A percentile compares a stretch with the other conserved stretches of the same genome.
These are phyloP conservation scores for Sisymbrium altissimum DNA, from an alignment of 345 rosid species.

Conservation along the genomic window DNA sequence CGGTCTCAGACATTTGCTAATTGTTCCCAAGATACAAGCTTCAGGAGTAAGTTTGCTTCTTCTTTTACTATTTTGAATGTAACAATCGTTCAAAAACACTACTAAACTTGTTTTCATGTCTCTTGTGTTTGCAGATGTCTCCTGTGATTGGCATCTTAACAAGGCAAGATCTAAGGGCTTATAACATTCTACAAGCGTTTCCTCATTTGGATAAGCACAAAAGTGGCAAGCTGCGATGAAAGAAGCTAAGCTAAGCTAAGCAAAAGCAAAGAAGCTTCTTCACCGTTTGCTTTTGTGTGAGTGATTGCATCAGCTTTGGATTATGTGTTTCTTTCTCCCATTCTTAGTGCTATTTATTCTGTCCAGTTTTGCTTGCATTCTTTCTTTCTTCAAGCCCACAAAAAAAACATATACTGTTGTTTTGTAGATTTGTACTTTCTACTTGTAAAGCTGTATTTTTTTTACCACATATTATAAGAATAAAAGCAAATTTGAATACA, in stretches of 20 bases:
- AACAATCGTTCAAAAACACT: conserved; percentile 1
- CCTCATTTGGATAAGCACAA: conserved; percentile 62
- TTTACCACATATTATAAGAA: neutral
- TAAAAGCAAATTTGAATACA: conserved; percentile 3
- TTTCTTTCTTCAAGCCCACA: conserved; percentile 18
- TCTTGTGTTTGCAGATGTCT: conserved; percentile 43
- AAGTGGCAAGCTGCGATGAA: conserved; percentile 25
- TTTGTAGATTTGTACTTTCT: conserved; percentile 11
- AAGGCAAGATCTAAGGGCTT: conserved; percentile 75
- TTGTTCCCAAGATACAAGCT: conserved; percentile 77
- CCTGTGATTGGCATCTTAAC: conserved; percentile 79
- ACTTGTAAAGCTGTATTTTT: conserved; percentile 26
- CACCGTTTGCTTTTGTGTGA: neutral
- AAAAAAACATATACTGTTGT: neutral
- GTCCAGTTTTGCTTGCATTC: conserved; percentile 33
- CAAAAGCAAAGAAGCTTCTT: conserved; percentile 17
- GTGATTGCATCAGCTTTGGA: conserved; percentile 2
- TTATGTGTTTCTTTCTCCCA: conserved; percentile 7
- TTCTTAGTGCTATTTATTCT: conserved; percentile 15
- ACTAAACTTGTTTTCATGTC: neutral
- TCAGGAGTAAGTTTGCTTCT: conserved; percentile 57
- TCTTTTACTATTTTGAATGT: neutral
- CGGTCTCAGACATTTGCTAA: conserved; percentile 72
- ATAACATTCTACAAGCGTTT: conserved; percentile 64
- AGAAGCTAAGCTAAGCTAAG: no score